Conservation (phyloP, 1,284 basidiomycete genomes). For the Testicularia cyperi region DNA sequence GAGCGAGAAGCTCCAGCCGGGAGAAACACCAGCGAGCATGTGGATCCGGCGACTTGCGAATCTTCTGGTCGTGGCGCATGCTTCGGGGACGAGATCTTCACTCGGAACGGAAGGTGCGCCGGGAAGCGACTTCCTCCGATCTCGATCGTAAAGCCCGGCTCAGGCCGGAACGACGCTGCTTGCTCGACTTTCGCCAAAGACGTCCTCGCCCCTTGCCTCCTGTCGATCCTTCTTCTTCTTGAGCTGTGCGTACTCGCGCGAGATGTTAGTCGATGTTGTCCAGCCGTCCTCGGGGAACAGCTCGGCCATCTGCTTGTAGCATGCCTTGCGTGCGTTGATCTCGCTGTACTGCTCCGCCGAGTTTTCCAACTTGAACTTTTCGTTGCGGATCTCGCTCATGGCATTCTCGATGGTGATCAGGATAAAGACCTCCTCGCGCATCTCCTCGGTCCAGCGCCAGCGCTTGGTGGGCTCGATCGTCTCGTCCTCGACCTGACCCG, state of each 20-base stretch:
- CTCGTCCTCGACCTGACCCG: conserved; percentile 22
- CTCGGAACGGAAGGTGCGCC: too few relatives aligned
- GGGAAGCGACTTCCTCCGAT: too few relatives aligned
- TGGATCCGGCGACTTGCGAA: too few relatives aligned
- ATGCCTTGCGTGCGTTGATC: conserved; percentile 52
- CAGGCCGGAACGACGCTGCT: conserved; percentile 24
- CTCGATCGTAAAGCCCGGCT: too few relatives aligned
- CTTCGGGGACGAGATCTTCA: too few relatives aligned
- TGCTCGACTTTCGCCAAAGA: conserved; percentile 29
- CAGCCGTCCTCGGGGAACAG: conserved; percentile 52
- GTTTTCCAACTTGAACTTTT: conserved; percentile 54
- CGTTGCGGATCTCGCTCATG: conserved; percentile 54
- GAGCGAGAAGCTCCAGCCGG: too few relatives aligned
- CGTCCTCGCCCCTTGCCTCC: conserved; percentile 33
- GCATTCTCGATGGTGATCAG: conserved; percentile 56
- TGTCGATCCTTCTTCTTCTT: conserved; percentile 49
- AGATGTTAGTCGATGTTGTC: conserved; percentile 54
- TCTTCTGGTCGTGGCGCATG: too few relatives aligned
- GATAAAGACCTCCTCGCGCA: conserved; percentile 52
- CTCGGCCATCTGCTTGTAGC: conserved; percentile 54
- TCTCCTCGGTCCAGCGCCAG: conserved; percentile 55
- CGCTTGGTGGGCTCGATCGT: conserved; percentile 43
- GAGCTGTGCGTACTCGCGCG: conserved; percentile 45
- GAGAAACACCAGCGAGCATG: too few relatives aligned
- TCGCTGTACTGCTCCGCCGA: conserved; percentile 50